phyloP scores from a whole-genome alignment of 2,329 filamentous ascomycete genomes.

The Fusarium sublunatum region DNA sequence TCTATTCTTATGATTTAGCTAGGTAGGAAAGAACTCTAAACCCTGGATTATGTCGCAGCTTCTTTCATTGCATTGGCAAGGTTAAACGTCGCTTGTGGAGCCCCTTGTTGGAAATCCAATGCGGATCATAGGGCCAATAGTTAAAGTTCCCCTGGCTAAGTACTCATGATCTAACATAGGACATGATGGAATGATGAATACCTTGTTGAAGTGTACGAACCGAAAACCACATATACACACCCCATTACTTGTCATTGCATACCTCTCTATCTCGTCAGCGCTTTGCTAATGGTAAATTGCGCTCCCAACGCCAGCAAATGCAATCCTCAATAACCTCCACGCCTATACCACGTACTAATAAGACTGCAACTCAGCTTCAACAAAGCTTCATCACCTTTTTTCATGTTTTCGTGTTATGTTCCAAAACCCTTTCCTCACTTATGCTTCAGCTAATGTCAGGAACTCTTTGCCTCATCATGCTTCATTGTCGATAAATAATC shows the following conservation, averaged over 20 bases:
- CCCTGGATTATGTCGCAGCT: not conserved
- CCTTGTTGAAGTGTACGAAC: conserved; percentile 21
- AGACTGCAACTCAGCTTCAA: conserved; percentile 10
- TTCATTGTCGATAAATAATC: not conserved
- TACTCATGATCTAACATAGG: not conserved
- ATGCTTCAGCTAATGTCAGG: not conserved
- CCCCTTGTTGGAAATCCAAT: conserved; percentile 35
- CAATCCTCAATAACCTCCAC: conserved; percentile 11
- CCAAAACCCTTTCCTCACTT: conserved; percentile 2
- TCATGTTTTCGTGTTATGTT: not conserved
- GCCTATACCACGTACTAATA: conserved; percentile 19
- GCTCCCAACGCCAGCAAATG: conserved; percentile 37
- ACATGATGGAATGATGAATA: conserved; percentile 8
- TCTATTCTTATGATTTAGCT: not conserved
- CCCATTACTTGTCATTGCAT: conserved; percentile 18
- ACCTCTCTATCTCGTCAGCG: conserved; percentile 3
- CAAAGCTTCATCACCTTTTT: conserved; percentile 9
- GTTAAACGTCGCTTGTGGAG: conserved; percentile 24
- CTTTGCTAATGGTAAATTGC: conserved; percentile 6
- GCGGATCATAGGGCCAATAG: conserved; percentile 39
- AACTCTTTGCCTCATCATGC: not conserved
- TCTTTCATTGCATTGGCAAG: not conserved
- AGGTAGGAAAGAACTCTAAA: not conserved
- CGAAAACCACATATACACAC: conserved; percentile 14
- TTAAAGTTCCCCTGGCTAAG: conserved; percentile 8